phyloP scores from a whole-genome alignment of 345 rosid genomes.

The Melaleuca quinquenervia region DNA sequence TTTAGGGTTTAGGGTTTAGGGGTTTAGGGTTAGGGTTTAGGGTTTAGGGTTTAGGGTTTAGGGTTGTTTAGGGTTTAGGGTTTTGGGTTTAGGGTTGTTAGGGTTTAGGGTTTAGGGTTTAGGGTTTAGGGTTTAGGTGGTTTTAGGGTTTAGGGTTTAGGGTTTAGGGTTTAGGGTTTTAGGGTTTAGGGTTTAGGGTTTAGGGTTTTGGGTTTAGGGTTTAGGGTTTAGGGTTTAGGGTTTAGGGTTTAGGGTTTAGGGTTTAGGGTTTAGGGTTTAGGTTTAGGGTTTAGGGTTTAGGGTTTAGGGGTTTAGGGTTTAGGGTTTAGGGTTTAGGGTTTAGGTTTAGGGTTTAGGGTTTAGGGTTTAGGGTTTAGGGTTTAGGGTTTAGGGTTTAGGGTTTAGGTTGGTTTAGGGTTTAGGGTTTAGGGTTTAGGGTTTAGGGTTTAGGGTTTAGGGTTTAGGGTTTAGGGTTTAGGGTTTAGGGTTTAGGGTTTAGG shows the following conservation, averaged over 20 bases:
- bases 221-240: not conserved
- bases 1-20: not conserved
- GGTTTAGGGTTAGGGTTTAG: not conserved
- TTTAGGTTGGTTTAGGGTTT: conserved; percentile 1
- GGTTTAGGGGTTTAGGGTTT: not conserved
- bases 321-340: not conserved
- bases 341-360: not conserved
- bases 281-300: not conserved
- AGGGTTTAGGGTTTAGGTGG: not conserved
- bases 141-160: conserved; percentile 2
- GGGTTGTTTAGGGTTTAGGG: not conserved
- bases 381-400: conserved; percentile 5
- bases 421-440: conserved; percentile 5
- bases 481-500: conserved; percentile 5
- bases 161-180: conserved; percentile 3
- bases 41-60: conserved; percentile 2
- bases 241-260: not conserved
- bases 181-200: not conserved
- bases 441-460: conserved; percentile 3
- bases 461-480: conserved; percentile 3
- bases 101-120: not conserved
- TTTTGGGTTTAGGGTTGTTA: conserved; percentile 1
- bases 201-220: not conserved
- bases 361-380: conserved; percentile 6
- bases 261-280: not conserved